These are phyloP conservation scores for Diplotaxis tenuifolia DNA, from an alignment of 345 rosid species.

Conservation along the genomic window DNA sequence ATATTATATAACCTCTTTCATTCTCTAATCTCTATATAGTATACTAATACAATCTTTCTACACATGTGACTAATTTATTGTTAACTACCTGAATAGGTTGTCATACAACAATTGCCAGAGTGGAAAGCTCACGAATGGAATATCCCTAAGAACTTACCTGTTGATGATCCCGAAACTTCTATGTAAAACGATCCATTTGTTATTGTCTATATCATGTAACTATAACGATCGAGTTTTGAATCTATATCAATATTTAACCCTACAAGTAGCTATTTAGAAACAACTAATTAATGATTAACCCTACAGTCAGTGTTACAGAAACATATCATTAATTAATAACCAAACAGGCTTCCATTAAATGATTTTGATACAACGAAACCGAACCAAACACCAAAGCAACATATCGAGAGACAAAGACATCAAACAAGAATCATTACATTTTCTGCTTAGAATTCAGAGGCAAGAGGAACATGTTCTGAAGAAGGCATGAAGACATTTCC, in stretches of 20 bases:
- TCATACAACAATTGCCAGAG: slow-evolving; percentile 84
- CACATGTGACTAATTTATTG: not conserved
- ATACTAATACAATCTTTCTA: not conserved
- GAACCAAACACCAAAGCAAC: no score
- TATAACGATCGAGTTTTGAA: not conserved
- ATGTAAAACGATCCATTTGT: slow-evolving; percentile 19
- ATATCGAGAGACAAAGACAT: no score
- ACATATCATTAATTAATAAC: no score
- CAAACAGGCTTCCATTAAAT: no score
- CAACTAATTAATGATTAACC: no score
- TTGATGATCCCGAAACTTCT: slow-evolving; percentile 26
- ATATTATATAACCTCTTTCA: not conserved
- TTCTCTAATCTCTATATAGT: not conserved
- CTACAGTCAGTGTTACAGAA: no score
- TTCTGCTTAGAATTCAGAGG: no score
- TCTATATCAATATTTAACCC: no score
- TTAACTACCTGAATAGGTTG: slow-evolving; percentile 44
- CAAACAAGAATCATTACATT: no score
- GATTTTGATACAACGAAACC: no score
- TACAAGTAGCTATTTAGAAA: no score
- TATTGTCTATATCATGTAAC: not conserved
- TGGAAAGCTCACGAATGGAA: slow-evolving; percentile 95
- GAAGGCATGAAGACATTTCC: no score
- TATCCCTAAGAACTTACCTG: slow-evolving; percentile 36
- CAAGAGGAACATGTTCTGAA: not conserved